Percentiles rank a stretch among this genome's conserved stretches.
These are phyloP conservation scores for Aaosphaeria pasadenensis DNA, from an alignment of 2,329 filamentous ascomycete genomes.

Conservation along the genomic window DNA sequence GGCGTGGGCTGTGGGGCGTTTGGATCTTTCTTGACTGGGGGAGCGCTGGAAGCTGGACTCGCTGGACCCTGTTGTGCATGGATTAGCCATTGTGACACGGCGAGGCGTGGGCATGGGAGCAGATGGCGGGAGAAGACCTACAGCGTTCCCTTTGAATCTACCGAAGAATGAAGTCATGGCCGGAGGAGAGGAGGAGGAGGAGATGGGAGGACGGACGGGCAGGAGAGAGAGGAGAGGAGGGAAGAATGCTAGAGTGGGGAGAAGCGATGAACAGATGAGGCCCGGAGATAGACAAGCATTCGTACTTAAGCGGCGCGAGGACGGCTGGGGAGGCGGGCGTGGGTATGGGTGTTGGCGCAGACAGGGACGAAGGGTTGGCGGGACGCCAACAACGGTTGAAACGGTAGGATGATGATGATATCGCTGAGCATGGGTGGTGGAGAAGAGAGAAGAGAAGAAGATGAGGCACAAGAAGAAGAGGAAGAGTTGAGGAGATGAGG, in stretches of 20 bases:
- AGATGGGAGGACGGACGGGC: neutral
- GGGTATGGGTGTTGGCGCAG: no score
- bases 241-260: neutral
- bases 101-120: conserved; percentile 2
- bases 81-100: conserved; percentile 15
- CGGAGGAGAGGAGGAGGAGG: conserved; percentile 1
- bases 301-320: no score
- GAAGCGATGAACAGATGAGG: neutral
- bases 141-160: conserved; percentile 50
- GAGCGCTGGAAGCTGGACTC: conserved; percentile 44
- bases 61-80: conserved; percentile 41
- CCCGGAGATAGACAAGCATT: neutral
- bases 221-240: neutral
- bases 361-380: no score
- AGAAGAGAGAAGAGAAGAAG: no score
- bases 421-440: no score
- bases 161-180: conserved; percentile 55
- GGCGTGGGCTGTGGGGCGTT: conserved; percentile 56
- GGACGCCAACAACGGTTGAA: no score
- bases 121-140: conserved; percentile 27
- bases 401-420: no score
- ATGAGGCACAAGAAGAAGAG: no score
- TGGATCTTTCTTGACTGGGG: conserved; percentile 58
- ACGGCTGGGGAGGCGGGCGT: no score
- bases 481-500: no score